Percentiles rank a stretch among this genome's conserved stretches.
Conservation (phyloP, 106 monocot genomes). For the Amphibolis antarctica region DNA sequence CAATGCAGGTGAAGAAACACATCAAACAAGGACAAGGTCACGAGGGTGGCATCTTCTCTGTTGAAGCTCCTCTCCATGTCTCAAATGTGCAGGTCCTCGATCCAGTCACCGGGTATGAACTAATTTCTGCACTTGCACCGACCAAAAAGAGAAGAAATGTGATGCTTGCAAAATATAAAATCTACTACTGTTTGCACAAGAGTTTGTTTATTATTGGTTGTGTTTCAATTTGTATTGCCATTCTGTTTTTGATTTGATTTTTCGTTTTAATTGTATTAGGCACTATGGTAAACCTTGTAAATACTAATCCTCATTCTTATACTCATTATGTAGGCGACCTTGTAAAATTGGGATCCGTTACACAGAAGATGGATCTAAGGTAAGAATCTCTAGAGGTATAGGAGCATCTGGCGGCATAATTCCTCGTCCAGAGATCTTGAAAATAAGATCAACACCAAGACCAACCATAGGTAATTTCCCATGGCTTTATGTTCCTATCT, state of each 20-base stretch:
- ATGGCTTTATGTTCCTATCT: not conserved
- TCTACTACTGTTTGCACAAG: too few species aligned
- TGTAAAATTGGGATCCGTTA: slow-evolving; percentile 75
- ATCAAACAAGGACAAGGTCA: slow-evolving; percentile 96
- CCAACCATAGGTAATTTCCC: slow-evolving; percentile 45
- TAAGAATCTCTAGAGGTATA: slow-evolving; percentile 69
- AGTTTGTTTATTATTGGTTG: too few species aligned
- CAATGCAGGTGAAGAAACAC: slow-evolving; percentile 82
- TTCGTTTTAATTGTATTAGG: not conserved
- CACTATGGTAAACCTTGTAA: slow-evolving; percentile 70
- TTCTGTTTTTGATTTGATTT: not conserved
- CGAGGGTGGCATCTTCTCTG: slow-evolving; percentile 70
- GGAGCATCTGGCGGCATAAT: slow-evolving; percentile 76
- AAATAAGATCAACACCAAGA: slow-evolving; percentile 71
- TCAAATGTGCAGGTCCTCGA: slow-evolving; percentile 94
- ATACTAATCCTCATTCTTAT: not conserved
- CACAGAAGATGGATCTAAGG: slow-evolving; percentile 85
- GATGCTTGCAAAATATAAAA: not conserved
- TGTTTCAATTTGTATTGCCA: not conserved
- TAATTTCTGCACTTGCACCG: not conserved
- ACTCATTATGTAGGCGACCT: slow-evolving; percentile 43
- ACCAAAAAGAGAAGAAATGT: not conserved
- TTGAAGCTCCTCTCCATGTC: slow-evolving; percentile 95
- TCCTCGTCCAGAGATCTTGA: slow-evolving; percentile 86
- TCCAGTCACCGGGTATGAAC: slow-evolving; percentile 75